Evolutionary conservation across 805 yeast species (phyloP), one percentile per base, ranked within the genome.

Genomic region (Suhomyces tanzawaensis): DNA sequence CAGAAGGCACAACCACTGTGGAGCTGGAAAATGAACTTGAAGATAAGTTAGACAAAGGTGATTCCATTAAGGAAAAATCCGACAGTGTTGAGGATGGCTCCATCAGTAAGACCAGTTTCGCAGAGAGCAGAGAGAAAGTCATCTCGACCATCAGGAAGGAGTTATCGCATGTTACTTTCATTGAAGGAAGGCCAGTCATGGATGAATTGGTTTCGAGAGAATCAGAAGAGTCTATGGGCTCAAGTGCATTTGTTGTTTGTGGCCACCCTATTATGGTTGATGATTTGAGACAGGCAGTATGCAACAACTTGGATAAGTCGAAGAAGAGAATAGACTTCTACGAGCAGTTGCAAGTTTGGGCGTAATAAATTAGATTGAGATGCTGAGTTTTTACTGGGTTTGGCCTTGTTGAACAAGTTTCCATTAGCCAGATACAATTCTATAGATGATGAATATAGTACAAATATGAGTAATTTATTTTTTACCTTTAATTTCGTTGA

Each of bases 261-360:
- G 89, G 88, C 5, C 84, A 81, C 33, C 72, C 77, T 14, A 16
- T 56, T 4, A 72, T 81, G 72, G 79, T 71, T 46, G 89, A 81
- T 50, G 69, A 62, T 2, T 47, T 79, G 15, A 70, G 91, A 52
- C 53, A 62, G 27, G 55, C 71, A 3, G 72, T 80, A 3, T 65
- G 73, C 0, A 46, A 63, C 29, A 55, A 72, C 39, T 54, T 79
- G 36, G 59, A 66, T 23, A 43, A 58, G 24, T 41, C 50, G 14
- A 55, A 69, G 12, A 64, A 71, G 34, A 70, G 85, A 30, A 74
- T 85, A 14, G 90, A 82, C 44, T 80, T 80, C 51, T 81, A 69
- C 52, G 95, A 87, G 55, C 90, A 84, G 52, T 71, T 82, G 34
- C 88, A 83, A 61, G 69, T 74, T 11, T 85, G 95, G 95, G 64